Evolutionary conservation across 2,329 filamentous ascomycete species (phyloP).

Genomic region (Trichoderma atroviride): DNA sequence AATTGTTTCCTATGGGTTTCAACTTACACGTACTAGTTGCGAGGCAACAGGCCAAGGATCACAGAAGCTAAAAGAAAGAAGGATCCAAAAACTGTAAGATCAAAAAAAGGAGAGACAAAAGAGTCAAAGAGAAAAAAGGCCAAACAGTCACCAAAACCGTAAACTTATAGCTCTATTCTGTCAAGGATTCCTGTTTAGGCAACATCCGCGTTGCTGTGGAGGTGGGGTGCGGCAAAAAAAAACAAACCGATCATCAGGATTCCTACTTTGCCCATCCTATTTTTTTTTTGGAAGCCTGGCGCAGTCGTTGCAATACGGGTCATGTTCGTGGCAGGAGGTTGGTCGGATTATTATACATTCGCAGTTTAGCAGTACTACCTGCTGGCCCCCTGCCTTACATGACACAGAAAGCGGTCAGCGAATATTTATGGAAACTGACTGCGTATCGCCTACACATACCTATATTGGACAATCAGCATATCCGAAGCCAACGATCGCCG

Average conservation of each 20-base stretch:
- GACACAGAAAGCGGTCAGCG: not conserved
- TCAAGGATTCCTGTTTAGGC: not conserved
- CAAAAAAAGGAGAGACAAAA: not conserved
- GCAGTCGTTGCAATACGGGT: not conserved
- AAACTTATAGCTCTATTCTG: not conserved
- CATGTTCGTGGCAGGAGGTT: not conserved
- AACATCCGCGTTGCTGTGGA: not conserved
- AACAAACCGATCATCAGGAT: not conserved
- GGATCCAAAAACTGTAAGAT: not conserved
- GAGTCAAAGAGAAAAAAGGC: not conserved
- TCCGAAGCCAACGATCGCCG: not conserved
- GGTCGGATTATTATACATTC: not conserved
- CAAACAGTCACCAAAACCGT: not conserved
- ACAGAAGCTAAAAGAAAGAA: not conserved
- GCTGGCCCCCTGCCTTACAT: not conserved
- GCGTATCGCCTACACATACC: too few species aligned
- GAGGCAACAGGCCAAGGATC: not conserved
- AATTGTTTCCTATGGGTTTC: not conserved
- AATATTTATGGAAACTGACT: too few species aligned
- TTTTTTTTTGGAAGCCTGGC: not conserved
- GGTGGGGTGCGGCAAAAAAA: not conserved
- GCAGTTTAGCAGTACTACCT: not conserved
- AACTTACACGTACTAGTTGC: not conserved
- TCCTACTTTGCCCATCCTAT: conserved; percentile 2
- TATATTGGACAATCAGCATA: too few species aligned